Evolutionary conservation across 345 rosid species (phyloP), one percentile per base, ranked within the genome.

Genomic region (Odontarrhena argentea): DNA sequence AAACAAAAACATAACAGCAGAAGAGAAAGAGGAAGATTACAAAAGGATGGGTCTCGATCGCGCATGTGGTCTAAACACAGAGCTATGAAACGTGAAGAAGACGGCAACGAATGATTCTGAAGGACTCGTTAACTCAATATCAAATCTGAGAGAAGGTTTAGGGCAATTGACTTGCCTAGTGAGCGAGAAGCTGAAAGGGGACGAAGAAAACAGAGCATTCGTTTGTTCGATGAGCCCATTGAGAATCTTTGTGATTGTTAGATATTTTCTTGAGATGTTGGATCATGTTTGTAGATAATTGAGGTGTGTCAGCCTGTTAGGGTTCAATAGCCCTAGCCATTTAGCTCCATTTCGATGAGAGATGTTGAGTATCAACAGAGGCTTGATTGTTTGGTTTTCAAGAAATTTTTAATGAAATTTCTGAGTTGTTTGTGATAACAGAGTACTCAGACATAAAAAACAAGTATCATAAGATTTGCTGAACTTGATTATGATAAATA

Each of bases 221-320:
- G 80, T 85, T 32, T 74, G 60, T 12, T 70, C 86, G 0, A 91
- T 88, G 97, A 80, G 81, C 52, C 97, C 96, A 9, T 85, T 94
- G 5, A 71, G 90, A 64, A 94, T 94, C 24, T 91, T 94, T 59
- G 96, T 94, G 86, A 94, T 94, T 61, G 99, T 91, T 15, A 94
- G 99, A 65, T 97, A 94, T 63, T 94, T 94, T 70, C 68, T 94
- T 66, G 96, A 96, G 48, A 88, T 88, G 97, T 60, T 94, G 74
- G 99, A 88, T 79, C 87, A 87, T 76, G 91, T 91, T 4, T 91
- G 97, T 65, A 94, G 85, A 74, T 96, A 88, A 67, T 81, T 94
- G 65, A 94, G 96, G 65, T 82, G 81, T 81, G 42, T 18, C 22
- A 18, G 22, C 22, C 22, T 18, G 22, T 69, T 35, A 87, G 78